These are phyloP conservation scores for Erysiphe pulchra DNA, from an alignment of 2,329 filamentous ascomycete genomes.

Conservation along the genomic window DNA sequence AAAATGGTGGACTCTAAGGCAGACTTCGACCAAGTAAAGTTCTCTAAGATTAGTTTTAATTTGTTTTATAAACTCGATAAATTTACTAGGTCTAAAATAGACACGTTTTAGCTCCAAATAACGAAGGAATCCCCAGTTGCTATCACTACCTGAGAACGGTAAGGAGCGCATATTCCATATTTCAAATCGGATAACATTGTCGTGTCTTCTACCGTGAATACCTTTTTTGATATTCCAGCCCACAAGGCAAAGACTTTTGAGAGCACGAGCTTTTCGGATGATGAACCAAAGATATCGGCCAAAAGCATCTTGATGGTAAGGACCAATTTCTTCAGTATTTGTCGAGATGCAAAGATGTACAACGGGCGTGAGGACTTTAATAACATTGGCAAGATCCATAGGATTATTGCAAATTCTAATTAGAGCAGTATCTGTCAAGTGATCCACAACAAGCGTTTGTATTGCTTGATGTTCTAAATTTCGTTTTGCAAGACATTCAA, in stretches of 20 bases:
- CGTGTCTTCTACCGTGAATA: constrained; percentile 5
- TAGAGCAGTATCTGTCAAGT: constrained; percentile 22
- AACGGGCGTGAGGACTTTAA: constrained; percentile 17
- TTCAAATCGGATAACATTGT: constrained; percentile 1
- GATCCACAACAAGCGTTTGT: constrained; percentile 23
- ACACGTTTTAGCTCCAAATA: constrained; percentile 13
- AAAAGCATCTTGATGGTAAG: constrained; percentile 16
- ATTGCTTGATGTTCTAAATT: constrained; percentile 19
- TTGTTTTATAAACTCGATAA: constrained; percentile 10
- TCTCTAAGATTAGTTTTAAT: constrained; percentile 10
- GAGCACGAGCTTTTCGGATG: constrained; percentile 19
- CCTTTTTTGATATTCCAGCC: constrained; percentile 14
- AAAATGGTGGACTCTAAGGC: constrained; percentile 10
- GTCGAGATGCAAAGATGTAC: constrained; percentile 22
- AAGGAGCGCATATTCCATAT: constrained; percentile 12
- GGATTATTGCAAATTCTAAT: constrained; percentile 25
- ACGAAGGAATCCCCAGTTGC: constrained; percentile 6
- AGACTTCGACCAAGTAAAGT: constrained; percentile 13
- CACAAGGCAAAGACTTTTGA: constrained; percentile 22
- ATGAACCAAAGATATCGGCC: constrained; percentile 23
- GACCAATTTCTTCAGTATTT: constrained; percentile 19
- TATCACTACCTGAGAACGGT: constrained; percentile 6
- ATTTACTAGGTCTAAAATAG: constrained; percentile 8
- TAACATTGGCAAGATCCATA: constrained; percentile 23
- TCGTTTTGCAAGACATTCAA: constrained; percentile 21